Conservation (phyloP, 1,284 basidiomycete genomes). For the Ceratobasidium sp. region DNA sequence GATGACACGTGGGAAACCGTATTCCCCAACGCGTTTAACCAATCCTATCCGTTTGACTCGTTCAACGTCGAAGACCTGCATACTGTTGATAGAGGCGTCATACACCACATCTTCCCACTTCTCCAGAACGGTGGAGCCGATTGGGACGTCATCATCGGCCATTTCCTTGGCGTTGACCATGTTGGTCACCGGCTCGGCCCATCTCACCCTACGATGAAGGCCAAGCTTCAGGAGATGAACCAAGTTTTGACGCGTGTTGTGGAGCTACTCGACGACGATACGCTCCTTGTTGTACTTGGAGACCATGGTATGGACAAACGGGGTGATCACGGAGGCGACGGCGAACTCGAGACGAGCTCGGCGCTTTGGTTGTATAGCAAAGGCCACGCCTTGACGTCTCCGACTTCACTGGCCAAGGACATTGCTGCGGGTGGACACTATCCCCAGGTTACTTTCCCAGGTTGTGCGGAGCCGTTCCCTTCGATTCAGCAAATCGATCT, state of each 20-base stretch:
- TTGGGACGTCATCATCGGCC: slow-evolving; percentile 91
- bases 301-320: slow-evolving; percentile 98
- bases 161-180: slow-evolving; percentile 98
- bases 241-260: slow-evolving; percentile 79
- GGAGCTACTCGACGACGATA: slow-evolving; percentile 74
- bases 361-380: slow-evolving; percentile 95
- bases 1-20: slow-evolving; percentile 97
- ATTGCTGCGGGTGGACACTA: slow-evolving; percentile 33
- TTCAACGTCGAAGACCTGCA: slow-evolving; percentile 99
- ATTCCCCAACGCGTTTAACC: slow-evolving; percentile 83
- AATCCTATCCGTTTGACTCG: slow-evolving; percentile 89
- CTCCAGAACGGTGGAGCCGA: slow-evolving; percentile 63
- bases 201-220: slow-evolving; percentile 84
- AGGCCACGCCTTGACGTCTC: slow-evolving; percentile 59
- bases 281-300: slow-evolving; percentile 90
- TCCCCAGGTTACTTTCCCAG: slow-evolving; percentile 64
- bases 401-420: slow-evolving; percentile 47
- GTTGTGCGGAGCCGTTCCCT: slow-evolving; percentile 66
- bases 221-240: slow-evolving; percentile 90
- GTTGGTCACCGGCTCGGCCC: slow-evolving; percentile 95
- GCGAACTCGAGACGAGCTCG: slow-evolving; percentile 84
- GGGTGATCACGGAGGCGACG: slow-evolving; percentile 97
- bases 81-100: slow-evolving; percentile 93
- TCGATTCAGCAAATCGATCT: slow-evolving; percentile 94
- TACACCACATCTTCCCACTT: slow-evolving; percentile 83